Percentiles rank a stretch among this genome's conserved stretches.
Evolutionary conservation across 2,329 filamentous ascomycete species (phyloP).

Genomic region (Fusarium begoniae): DNA sequence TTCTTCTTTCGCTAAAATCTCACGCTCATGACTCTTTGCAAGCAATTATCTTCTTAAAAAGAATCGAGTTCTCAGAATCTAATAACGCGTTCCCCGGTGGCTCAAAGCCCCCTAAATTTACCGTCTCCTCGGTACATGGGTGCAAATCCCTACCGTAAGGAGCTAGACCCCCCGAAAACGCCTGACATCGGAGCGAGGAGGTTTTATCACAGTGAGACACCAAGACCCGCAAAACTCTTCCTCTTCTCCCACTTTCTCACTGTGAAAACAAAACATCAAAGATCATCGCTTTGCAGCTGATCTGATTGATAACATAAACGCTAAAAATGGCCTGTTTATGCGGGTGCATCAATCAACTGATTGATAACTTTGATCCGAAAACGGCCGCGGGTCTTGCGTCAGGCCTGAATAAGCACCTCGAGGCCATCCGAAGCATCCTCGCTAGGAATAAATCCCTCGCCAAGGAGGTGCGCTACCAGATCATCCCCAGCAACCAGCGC

Average conservation of each 20-base stretch:
- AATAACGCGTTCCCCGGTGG: neutral
- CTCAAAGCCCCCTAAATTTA: neutral
- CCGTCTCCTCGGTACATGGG: neutral
- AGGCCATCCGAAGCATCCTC: constrained; percentile 38
- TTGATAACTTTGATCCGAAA: constrained; percentile 34
- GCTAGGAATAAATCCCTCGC: constrained; percentile 42
- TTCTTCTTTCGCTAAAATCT: neutral
- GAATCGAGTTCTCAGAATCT: neutral
- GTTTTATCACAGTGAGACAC: constrained; percentile 35
- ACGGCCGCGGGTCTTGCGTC: constrained; percentile 35
- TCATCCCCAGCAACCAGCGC: constrained; percentile 45
- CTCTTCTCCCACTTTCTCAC: constrained; percentile 8
- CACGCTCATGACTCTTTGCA: neutral
- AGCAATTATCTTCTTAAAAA: no score
- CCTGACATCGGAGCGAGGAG: constrained; percentile 10
- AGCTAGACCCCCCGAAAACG: constrained; percentile 6
- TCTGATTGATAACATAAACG: neutral
- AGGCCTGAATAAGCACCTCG: constrained; percentile 42
- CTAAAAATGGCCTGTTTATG: constrained; percentile 36
- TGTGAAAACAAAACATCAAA: constrained; percentile 6
- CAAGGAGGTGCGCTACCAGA: constrained; percentile 44
- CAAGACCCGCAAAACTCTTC: neutral
- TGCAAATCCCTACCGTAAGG: neutral
- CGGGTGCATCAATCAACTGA: constrained; percentile 34
- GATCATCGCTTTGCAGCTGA: neutral